These are phyloP conservation scores for Cucumis melo DNA, from an alignment of 306 rosid genomes.

Conservation along the genomic window DNA sequence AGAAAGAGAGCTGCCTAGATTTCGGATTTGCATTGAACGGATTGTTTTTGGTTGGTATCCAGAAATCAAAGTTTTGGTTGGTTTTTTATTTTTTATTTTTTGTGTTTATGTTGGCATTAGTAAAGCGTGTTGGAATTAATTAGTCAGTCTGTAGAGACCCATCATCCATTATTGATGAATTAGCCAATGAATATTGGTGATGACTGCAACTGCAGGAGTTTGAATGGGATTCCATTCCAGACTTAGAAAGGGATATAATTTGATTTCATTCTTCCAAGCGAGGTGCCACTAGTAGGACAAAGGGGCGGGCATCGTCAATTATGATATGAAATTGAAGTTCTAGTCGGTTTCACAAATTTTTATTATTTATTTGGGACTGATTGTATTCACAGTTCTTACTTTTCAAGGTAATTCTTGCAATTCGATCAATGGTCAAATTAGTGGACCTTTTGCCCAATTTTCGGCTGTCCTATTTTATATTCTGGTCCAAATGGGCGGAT, in stretches of 20 bases:
- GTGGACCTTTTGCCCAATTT: neutral
- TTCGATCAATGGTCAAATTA: neutral
- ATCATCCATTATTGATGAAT: neutral
- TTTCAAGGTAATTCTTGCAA: neutral
- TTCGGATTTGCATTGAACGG: constrained; percentile 5
- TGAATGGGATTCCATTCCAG: constrained; percentile 1
- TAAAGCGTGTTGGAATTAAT: constrained; percentile 3
- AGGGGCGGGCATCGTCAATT: neutral
- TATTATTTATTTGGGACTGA: constrained; percentile 7
- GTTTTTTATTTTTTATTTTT: neutral
- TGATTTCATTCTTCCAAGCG: neutral
- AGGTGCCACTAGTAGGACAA: neutral
- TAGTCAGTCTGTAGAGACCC: neutral
- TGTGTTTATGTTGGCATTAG: neutral
- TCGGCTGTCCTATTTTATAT: neutral
- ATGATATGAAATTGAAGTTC: neutral
- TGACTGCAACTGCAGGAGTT: neutral
- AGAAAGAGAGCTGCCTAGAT: constrained; percentile 1
- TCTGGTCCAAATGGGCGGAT: neutral
- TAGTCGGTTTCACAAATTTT: neutral
- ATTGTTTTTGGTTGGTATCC: neutral
- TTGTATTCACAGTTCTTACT: neutral
- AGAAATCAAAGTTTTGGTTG: constrained; percentile 7
- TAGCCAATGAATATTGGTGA: neutral
- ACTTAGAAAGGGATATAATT: neutral